phyloP scores from a whole-genome alignment of 768 basidiomycete genomes.

The Phanerochaete sordida region DNA sequence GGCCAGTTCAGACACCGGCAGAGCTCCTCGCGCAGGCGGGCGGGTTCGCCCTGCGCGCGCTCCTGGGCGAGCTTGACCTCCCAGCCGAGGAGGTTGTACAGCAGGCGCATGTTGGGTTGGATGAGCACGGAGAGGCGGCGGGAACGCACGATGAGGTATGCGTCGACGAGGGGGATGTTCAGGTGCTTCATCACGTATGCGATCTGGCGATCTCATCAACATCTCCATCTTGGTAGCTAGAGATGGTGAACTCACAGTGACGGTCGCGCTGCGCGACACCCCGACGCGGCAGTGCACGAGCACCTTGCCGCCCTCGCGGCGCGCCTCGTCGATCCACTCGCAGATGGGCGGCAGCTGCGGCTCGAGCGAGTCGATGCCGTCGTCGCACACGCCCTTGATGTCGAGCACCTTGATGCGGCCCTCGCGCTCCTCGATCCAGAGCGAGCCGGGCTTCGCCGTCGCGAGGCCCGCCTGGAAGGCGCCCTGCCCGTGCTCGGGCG shows the following conservation, averaged over 20 bases:
- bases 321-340: constrained; percentile 89
- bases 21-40: constrained; percentile 53
- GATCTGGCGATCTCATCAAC: constrained; percentile 44
- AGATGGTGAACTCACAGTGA: constrained; percentile 55
- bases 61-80: constrained; percentile 88
- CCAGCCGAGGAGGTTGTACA: constrained; percentile 95
- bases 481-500: constrained; percentile 52
- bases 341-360: constrained; percentile 86
- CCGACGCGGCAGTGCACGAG: constrained; percentile 99
- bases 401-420: constrained; percentile 89
- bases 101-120: constrained; percentile 93
- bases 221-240: neutral
- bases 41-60: constrained; percentile 48
- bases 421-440: constrained; percentile 86
- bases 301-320: constrained; percentile 80
- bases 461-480: constrained; percentile 24
- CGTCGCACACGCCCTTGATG: constrained; percentile 91
- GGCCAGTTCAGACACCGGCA: constrained; percentile 78
- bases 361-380: constrained; percentile 92
- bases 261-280: constrained; percentile 92
- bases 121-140: constrained; percentile 86
- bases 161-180: constrained; percentile 80
- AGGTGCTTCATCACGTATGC: constrained; percentile 97
- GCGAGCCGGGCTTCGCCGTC: constrained; percentile 60
- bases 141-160: constrained; percentile 90